Percentiles rank a stretch among this genome's conserved stretches.
phyloP scores from a whole-genome alignment of 1,139 yeast species.

The Kluyveromyces sp. region DNA sequence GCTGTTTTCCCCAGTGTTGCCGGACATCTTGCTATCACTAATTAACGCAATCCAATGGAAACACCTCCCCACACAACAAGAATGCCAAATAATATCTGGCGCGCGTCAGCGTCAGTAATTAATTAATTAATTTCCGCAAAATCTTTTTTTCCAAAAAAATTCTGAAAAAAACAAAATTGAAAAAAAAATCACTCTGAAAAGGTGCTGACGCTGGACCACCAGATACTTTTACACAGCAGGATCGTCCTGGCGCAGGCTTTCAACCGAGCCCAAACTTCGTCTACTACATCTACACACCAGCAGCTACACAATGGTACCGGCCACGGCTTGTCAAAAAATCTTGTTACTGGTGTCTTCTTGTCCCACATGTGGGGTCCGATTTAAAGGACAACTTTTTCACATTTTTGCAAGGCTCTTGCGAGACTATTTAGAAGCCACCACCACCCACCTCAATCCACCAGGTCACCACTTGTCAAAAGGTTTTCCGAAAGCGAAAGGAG shows the following conservation, averaged over 20 bases:
- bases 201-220: conserved; percentile 1
- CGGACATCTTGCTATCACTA: no score
- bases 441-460: no score
- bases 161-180: neutral
- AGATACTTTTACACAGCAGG: no score
- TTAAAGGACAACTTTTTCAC: no score
- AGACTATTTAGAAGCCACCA: no score
- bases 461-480: no score
- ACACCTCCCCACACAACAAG: no score
- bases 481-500: no score
- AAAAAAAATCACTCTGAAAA: neutral
- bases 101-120: conserved; percentile 5
- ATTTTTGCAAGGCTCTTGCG: no score
- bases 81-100: neutral
- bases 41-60: no score
- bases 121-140: neutral
- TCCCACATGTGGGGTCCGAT: neutral
- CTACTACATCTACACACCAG: neutral
- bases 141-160: neutral
- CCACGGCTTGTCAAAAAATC: neutral
- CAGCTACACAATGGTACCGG: neutral
- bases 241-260: conserved; percentile 3
- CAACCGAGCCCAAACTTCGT: neutral
- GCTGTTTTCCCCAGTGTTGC: no score
- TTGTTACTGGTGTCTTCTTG: neutral